Evolutionary conservation across 2,329 filamentous ascomycete species (phyloP).

Genomic region (Ceratocystis papillata): DNA sequence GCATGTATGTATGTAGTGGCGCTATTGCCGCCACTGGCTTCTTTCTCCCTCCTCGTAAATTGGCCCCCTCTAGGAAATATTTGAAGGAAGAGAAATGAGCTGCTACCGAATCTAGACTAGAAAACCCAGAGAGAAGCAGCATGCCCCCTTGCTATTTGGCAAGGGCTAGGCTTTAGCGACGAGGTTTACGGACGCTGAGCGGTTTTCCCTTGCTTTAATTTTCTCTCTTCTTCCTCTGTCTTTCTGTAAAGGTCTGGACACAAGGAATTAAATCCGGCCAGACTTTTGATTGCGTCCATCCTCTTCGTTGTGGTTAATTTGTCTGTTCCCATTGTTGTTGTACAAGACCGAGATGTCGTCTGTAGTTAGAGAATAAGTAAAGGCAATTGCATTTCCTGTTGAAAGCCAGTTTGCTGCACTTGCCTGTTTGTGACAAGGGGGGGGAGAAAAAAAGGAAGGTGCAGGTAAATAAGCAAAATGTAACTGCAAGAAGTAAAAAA

Average conservation of each 20-base stretch:
- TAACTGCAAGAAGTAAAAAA: neutral
- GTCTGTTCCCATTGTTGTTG: neutral
- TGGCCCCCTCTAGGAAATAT: neutral
- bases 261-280: neutral
- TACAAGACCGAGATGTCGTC: neutral
- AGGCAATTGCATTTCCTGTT: neutral
- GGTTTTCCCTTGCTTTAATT: neutral
- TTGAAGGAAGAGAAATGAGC: constrained; percentile 8
- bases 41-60: constrained; percentile 7
- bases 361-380: neutral
- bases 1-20: neutral
- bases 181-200: neutral
- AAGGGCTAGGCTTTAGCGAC: neutral
- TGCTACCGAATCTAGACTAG: constrained; percentile 1
- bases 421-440: neutral
- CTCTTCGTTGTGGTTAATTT: neutral
- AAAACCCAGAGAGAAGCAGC: neutral
- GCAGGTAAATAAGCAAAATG: neutral
- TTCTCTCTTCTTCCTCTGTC: neutral
- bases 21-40: neutral
- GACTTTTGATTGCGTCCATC: neutral
- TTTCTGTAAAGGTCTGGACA: too few species aligned
- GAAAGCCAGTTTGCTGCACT: neutral
- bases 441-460: neutral
- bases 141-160: constrained; percentile 1